phyloP scores from a whole-genome alignment of 371 early-diverging fungal genomes.

The Rhizopus sp. region DNA sequence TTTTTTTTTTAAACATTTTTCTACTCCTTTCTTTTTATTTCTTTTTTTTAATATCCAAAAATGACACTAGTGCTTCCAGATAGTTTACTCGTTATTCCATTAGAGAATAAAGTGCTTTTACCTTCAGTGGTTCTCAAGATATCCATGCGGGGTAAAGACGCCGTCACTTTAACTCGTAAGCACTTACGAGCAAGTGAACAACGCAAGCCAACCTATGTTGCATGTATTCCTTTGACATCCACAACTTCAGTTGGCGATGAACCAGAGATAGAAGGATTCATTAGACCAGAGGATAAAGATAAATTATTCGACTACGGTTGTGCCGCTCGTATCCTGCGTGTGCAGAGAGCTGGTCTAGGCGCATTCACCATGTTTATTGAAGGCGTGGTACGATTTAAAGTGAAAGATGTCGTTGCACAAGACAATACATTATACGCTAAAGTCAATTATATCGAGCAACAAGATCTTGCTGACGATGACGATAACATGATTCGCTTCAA shows the following conservation, averaged over 20 bases:
- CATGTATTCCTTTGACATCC: conserved; percentile 34
- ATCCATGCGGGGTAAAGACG: conserved; percentile 41
- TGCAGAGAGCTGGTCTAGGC: conserved; percentile 42
- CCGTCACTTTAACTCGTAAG: conserved; percentile 30
- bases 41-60: neutral
- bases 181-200: conserved; percentile 31
- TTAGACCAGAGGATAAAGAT: conserved; percentile 22
- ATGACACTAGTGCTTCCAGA: conserved; percentile 10
- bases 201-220: conserved; percentile 37
- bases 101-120: conserved; percentile 47
- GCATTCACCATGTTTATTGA: conserved; percentile 44
- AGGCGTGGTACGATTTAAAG: conserved; percentile 39
- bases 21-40: neutral
- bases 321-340: conserved; percentile 41
- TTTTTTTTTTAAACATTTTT: neutral
- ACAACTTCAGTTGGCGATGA: conserved; percentile 4
- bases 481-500: conserved; percentile 64
- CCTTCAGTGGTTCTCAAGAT: conserved; percentile 48
- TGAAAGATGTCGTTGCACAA: conserved; percentile 21
- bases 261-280: conserved; percentile 19
- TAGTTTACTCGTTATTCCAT: conserved; percentile 38
- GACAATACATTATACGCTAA: conserved; percentile 34
- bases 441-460: conserved; percentile 25
- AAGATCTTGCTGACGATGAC: conserved; percentile 18
- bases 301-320: conserved; percentile 43